A percentile compares a stretch with the other conserved stretches of the same genome.
phyloP scores from a whole-genome alignment of 208 protist genomes.

The Trypanosoma vivax region DNA sequence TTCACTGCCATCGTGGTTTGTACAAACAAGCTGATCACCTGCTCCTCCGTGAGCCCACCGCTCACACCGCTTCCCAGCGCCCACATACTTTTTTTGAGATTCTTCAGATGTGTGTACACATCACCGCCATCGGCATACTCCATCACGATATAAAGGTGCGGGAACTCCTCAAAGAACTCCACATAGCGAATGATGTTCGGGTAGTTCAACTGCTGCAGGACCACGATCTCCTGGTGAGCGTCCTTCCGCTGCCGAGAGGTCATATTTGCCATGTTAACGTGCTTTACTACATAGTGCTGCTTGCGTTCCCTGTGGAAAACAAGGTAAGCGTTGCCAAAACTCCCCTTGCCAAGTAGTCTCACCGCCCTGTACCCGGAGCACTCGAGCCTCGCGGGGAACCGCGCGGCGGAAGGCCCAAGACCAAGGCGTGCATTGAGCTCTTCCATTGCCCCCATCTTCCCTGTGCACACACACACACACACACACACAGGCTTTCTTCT shows the following conservation, averaged over 20 bases:
- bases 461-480: constrained; percentile 6
- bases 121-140: constrained; percentile 88
- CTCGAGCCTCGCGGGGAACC: constrained; percentile 66
- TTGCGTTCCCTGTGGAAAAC: constrained; percentile 51
- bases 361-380: constrained; percentile 57
- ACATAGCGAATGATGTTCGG: constrained; percentile 86
- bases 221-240: constrained; percentile 74
- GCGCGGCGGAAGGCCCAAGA: constrained; percentile 62
- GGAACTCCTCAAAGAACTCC: constrained; percentile 75
- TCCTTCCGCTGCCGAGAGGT: constrained; percentile 58
- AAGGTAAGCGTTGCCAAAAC: constrained; percentile 77
- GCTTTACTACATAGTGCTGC: constrained; percentile 77
- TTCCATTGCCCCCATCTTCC: constrained; percentile 35
- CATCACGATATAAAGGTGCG: constrained; percentile 89
- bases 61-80: constrained; percentile 14
- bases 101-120: constrained; percentile 55
- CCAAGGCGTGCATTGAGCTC: constrained; percentile 84
- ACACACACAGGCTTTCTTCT: neutral
- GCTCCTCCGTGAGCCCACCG: constrained; percentile 45
- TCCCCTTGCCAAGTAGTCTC: constrained; percentile 78
- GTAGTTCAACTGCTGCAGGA: constrained; percentile 79
- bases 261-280: constrained; percentile 79
- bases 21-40: constrained; percentile 74
- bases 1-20: constrained; percentile 84
- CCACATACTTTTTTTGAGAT: constrained; percentile 21